Conservation (phyloP, 2,329 filamentous ascomycete species). For the Fusarium phyllophilum region DNA sequence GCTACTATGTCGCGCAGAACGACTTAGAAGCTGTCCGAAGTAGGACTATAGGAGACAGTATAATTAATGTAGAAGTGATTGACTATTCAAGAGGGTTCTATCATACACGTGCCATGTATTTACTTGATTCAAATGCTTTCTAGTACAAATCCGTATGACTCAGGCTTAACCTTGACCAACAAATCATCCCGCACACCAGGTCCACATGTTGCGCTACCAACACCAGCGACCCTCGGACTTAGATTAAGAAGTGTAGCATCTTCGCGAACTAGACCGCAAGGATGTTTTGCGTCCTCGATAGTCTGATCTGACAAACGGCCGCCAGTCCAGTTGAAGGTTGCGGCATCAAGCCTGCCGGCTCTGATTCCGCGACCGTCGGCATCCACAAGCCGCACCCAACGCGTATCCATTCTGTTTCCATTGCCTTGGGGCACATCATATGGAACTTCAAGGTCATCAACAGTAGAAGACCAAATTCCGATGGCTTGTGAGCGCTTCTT, state of each 20-base stretch:
- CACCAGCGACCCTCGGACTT: conserved; percentile 3
- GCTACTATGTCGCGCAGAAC: neutral
- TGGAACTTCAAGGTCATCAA: neutral
- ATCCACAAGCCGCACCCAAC: neutral
- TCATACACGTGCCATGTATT: neutral
- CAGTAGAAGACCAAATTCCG: neutral
- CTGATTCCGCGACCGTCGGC: neutral
- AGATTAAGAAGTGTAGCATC: conserved; percentile 5
- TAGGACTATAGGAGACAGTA: neutral
- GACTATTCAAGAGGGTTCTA: neutral
- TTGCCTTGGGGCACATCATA: neutral
- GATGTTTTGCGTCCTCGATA: conserved; percentile 8
- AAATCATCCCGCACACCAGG: conserved; percentile 9
- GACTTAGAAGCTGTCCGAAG: neutral
- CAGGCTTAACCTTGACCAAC: neutral
- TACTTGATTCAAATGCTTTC: neutral
- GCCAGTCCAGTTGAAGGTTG: neutral
- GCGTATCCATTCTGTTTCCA: conserved; percentile 11
- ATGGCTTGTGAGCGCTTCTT: neutral
- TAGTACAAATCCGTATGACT: neutral
- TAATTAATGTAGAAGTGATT: neutral
- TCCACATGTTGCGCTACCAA: conserved; percentile 18
- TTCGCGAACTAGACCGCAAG: neutral
- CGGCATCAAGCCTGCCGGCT: neutral
- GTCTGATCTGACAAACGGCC: neutral